phyloP scores from a whole-genome alignment of 1,284 basidiomycete species.

The Phenoliferia sp. region DNA sequence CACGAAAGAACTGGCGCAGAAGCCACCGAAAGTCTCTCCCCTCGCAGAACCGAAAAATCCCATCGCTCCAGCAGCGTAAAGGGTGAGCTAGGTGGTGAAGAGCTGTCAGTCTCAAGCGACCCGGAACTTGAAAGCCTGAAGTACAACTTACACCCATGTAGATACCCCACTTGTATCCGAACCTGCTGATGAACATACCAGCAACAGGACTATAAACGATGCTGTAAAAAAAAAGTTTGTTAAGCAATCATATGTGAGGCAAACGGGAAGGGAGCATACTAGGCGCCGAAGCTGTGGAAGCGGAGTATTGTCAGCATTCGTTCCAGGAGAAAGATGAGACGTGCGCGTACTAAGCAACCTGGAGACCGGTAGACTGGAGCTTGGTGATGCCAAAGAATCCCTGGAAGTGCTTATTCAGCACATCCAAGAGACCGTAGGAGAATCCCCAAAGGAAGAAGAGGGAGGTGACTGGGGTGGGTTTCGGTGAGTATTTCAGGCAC shows the following conservation, averaged over 20 bases:
- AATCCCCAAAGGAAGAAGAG: conserved; percentile 34
- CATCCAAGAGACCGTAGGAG: conserved; percentile 67
- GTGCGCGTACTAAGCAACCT: conserved; percentile 50
- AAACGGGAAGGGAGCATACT: too few species aligned
- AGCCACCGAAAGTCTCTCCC: conserved; percentile 54
- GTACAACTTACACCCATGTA: conserved; percentile 52
- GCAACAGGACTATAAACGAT: conserved; percentile 43
- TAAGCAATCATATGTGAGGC: too few species aligned
- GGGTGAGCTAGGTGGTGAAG: conserved; percentile 56
- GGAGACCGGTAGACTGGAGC: conserved; percentile 74
- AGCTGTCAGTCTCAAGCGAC: conserved; percentile 1
- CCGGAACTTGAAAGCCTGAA: not conserved
- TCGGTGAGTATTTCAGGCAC: conserved; percentile 42
- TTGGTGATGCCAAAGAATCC: conserved; percentile 67
- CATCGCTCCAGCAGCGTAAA: conserved; percentile 69
- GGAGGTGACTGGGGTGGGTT: not conserved
- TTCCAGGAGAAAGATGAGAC: conserved; percentile 48
- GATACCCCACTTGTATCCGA: conserved; percentile 49
- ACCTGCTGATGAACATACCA: conserved; percentile 43
- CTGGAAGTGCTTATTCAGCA: conserved; percentile 67
- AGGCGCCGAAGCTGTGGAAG: conserved; percentile 17
- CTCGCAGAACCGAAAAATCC: conserved; percentile 76
- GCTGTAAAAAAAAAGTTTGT: too few species aligned
- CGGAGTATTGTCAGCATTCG: conserved; percentile 15
- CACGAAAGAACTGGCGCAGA: conserved; percentile 52